Evolutionary conservation across 768 basidiomycete genomes (phyloP).

Genomic region (Pseudohyphozyma bogoriensis): DNA sequence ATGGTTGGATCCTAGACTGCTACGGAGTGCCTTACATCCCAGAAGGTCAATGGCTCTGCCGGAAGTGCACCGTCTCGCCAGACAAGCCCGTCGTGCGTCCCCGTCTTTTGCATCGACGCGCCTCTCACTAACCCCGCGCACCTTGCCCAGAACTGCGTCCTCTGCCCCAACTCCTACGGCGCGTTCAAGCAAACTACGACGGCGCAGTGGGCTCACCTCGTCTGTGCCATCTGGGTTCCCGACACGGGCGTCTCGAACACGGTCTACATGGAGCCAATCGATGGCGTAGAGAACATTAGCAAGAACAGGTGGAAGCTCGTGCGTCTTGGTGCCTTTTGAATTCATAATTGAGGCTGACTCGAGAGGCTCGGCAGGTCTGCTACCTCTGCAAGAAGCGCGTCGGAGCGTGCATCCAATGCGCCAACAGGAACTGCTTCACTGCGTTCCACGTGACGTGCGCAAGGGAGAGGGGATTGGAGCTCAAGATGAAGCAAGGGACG

Average conservation of each 20-base stretch:
- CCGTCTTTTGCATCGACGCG: neutral
- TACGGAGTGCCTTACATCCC: constrained; percentile 99
- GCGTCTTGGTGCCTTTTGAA: constrained; percentile 36
- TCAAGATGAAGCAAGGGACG: constrained; percentile 40
- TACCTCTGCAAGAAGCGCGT: constrained; percentile 51
- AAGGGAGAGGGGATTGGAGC: constrained; percentile 66
- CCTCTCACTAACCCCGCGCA: neutral
- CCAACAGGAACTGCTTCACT: constrained; percentile 74
- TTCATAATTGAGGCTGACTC: neutral
- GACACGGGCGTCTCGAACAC: constrained; percentile 87
- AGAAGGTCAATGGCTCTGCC: constrained; percentile 97
- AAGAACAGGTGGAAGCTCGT: constrained; percentile 93
- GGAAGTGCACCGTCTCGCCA: constrained; percentile 96
- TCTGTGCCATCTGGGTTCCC: constrained; percentile 96
- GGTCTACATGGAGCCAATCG: constrained; percentile 96
- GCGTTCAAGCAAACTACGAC: constrained; percentile 94
- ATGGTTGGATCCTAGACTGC: constrained; percentile 55
- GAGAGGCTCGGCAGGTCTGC: constrained; percentile 54
- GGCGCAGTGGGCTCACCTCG: constrained; percentile 89
- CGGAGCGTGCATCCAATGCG: constrained; percentile 95
- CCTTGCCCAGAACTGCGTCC: constrained; percentile 64
- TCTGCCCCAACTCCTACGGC: constrained; percentile 93
- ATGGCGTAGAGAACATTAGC: constrained; percentile 72
- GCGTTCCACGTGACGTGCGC: constrained; percentile 96
- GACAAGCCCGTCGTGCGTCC: constrained; percentile 80